Conservation (phyloP, 495 filamentous ascomycete genomes). For the Penicillium longicatenatum region DNA sequence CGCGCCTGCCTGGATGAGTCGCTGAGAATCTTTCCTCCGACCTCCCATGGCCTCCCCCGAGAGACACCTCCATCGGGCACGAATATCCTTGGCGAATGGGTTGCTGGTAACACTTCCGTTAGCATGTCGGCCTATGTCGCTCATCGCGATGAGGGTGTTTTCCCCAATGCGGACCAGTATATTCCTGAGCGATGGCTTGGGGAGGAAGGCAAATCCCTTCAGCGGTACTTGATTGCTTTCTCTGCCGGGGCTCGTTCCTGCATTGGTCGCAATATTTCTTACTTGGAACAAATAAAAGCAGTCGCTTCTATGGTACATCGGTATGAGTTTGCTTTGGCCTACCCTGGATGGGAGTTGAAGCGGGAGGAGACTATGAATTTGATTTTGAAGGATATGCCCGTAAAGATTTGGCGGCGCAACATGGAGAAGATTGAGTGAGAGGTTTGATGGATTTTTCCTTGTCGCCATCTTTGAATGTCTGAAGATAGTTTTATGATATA, state of each 20-base stretch:
- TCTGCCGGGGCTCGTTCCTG: slow-evolving; percentile 42
- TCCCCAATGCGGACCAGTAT: slow-evolving; percentile 34
- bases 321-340: slow-evolving; percentile 45
- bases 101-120: slow-evolving; percentile 38
- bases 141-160: slow-evolving; percentile 34
- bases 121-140: slow-evolving; percentile 35
- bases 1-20: slow-evolving; percentile 51
- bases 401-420: slow-evolving; percentile 43
- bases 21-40: slow-evolving; percentile 46
- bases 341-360: slow-evolving; percentile 40
- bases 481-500: no score
- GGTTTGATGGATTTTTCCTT: no score
- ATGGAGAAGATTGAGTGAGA: slow-evolving; percentile 1
- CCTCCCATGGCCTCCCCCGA: slow-evolving; percentile 38
- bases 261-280: slow-evolving; percentile 46
- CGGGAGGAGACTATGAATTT: slow-evolving; percentile 44
- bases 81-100: slow-evolving; percentile 40
- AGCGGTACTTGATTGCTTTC: slow-evolving; percentile 47
- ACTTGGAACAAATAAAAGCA: slow-evolving; percentile 47
- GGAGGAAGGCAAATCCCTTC: slow-evolving; percentile 42
- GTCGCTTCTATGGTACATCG: slow-evolving; percentile 46
- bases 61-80: slow-evolving; percentile 39
- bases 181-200: slow-evolving; percentile 42
- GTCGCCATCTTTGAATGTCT: neutral
- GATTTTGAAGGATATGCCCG: slow-evolving; percentile 39